A percentile compares a stretch with the other conserved stretches of the same genome.
These are phyloP conservation scores for Ceratobasidium sp. DNA, from an alignment of 1,284 basidiomycete species.

Conservation along the genomic window DNA sequence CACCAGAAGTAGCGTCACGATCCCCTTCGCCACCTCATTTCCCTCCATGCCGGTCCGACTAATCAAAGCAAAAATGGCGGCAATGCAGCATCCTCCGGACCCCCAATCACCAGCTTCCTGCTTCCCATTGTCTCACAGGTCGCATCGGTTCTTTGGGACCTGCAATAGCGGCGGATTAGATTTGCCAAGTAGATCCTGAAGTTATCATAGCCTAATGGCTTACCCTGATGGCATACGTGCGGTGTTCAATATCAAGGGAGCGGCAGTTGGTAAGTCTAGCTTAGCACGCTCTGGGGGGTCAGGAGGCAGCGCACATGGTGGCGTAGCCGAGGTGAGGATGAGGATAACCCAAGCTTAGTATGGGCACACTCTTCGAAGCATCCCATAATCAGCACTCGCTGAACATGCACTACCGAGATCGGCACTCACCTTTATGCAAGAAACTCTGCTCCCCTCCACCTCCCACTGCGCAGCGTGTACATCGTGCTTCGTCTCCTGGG, in stretches of 20 bases:
- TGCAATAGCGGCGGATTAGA: neutral
- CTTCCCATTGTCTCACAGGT: constrained; percentile 78
- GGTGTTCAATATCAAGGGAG: constrained; percentile 93
- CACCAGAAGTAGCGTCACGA: constrained; percentile 57
- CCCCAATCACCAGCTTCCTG: constrained; percentile 56
- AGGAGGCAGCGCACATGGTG: constrained; percentile 84
- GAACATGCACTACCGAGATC: neutral
- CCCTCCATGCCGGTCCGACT: constrained; percentile 80
- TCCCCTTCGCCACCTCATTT: constrained; percentile 83
- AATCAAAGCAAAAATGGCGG: constrained; percentile 80
- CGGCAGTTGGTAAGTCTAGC: constrained; percentile 94
- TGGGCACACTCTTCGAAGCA: constrained; percentile 78
- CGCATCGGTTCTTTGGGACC: constrained; percentile 70
- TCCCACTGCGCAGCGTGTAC: constrained; percentile 46
- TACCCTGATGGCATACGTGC: constrained; percentile 85
- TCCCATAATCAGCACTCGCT: neutral
- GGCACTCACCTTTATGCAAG: constrained; percentile 70
- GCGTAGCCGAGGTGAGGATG: constrained; percentile 88
- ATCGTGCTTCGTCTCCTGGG: constrained; percentile 47
- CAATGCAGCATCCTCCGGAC: constrained; percentile 76
- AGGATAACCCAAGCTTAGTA: constrained; percentile 99
- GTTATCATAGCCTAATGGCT: constrained; percentile 61
- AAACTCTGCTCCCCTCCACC: constrained; percentile 70
- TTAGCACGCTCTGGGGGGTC: constrained; percentile 70
- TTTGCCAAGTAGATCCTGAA: too few relatives aligned